phyloP scores from a whole-genome alignment of 2,329 filamentous ascomycete genomes.

The Fusarium hainanense region DNA sequence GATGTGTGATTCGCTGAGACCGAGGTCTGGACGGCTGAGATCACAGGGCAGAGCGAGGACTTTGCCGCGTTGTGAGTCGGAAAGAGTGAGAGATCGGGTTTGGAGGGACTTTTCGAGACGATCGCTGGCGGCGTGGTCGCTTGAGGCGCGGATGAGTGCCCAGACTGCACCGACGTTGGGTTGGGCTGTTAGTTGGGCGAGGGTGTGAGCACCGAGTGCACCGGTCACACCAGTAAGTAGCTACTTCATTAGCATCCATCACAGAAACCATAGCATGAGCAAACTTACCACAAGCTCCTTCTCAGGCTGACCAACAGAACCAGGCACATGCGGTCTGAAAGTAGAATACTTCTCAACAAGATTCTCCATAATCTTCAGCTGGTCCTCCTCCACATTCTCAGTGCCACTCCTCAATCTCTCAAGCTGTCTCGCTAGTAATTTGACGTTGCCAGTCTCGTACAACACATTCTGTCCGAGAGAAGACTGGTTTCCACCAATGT shows the following conservation, averaged over 20 bases:
- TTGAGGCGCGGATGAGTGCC: conserved; percentile 39
- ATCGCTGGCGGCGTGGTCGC: conserved; percentile 3
- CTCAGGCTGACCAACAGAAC: conserved; percentile 37
- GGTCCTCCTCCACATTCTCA: conserved; percentile 26
- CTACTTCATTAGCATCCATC: conserved; percentile 16
- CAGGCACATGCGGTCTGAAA: conserved; percentile 44
- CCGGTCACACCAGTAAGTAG: conserved; percentile 71
- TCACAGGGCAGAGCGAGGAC: conserved; percentile 37
- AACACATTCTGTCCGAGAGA: conserved; percentile 66
- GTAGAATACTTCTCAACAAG: conserved; percentile 54
- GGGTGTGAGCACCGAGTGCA: conserved; percentile 67
- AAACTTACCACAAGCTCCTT: conserved; percentile 50
- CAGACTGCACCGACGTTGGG: conserved; percentile 66
- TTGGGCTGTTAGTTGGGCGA: conserved; percentile 67
- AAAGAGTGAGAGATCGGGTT: conserved; percentile 11
- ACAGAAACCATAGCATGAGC: too few species aligned
- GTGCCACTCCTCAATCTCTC: conserved; percentile 39
- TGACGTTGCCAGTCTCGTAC: conserved; percentile 61
- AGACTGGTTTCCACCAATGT: conserved; percentile 55
- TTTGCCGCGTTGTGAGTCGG: conserved; percentile 40
- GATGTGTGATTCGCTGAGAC: conserved; percentile 42
- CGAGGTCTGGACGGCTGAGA: conserved; percentile 32
- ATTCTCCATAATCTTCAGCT: conserved; percentile 49
- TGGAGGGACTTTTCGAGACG: conserved; percentile 28
- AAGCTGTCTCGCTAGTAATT: conserved; percentile 36